Conservation (phyloP, 2,329 filamentous ascomycete genomes). For the Talaromyces sp. region DNA sequence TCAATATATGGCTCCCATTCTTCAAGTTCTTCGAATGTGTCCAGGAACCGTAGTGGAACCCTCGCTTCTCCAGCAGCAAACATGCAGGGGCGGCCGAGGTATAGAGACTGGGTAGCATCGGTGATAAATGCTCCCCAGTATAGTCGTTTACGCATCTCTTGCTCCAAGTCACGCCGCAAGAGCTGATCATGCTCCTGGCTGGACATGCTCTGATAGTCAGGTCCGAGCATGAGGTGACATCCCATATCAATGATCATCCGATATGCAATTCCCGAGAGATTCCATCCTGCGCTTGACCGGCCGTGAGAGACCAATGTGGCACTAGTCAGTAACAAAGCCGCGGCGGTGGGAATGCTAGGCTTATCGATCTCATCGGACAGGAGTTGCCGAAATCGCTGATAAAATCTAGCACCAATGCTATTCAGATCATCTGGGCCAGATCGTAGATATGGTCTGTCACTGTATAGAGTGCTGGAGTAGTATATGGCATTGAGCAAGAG, state of each 20-base stretch:
- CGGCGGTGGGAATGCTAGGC: slow-evolving; percentile 30
- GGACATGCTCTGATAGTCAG: slow-evolving; percentile 1
- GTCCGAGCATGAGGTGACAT: slow-evolving; percentile 23
- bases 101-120: slow-evolving; percentile 16
- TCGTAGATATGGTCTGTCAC: slow-evolving; percentile 28
- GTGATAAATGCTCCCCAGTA: slow-evolving; percentile 20
- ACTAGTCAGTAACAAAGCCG: slow-evolving; percentile 28
- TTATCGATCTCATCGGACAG: slow-evolving; percentile 29
- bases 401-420: slow-evolving; percentile 29
- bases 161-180: slow-evolving; percentile 6
- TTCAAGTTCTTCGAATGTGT: slow-evolving; percentile 17
- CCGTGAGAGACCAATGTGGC: slow-evolving; percentile 30
- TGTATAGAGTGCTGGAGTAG: slow-evolving; percentile 31
- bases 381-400: slow-evolving; percentile 29
- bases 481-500: slow-evolving; percentile 38
- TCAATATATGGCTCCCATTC: slow-evolving; percentile 16
- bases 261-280: slow-evolving; percentile 32
- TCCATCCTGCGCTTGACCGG: slow-evolving; percentile 32
- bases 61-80: slow-evolving; percentile 9
- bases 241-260: slow-evolving; percentile 38
- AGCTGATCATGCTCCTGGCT: slow-evolving; percentile 4
- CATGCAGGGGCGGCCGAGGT: slow-evolving; percentile 14
- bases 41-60: slow-evolving; percentile 15
- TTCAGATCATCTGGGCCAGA: slow-evolving; percentile 26
- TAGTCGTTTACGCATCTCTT: slow-evolving; percentile 14